Evolutionary conservation across 176 grass and related monocot species (phyloP), one percentile per base, ranked within the genome.

Genomic region (Neostapfia colusana): DNA sequence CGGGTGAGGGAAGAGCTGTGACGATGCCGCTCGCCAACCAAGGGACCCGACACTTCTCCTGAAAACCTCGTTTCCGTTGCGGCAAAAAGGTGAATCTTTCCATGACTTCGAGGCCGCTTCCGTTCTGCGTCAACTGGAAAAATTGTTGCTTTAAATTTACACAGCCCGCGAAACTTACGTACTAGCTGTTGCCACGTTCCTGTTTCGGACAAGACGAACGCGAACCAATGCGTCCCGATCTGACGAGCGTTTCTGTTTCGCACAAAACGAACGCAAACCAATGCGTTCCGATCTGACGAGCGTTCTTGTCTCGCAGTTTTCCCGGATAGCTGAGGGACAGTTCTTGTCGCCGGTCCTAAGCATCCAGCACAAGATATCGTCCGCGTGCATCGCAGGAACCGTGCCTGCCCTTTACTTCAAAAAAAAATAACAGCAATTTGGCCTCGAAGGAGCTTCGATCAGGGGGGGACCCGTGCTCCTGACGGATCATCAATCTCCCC

Each of bases 1-100:
- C 23, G 8, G 24, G 56, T 11, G 9, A 10, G 2, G 24, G 59
- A 5, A 16, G 13, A 35, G 60, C 15, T 6, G 17, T 27, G 15
- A 38, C 35, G 69, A 10, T 28, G 70, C 57, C 35, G 18, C 45
- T 71, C 66, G 61, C 74, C 81, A 21, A 62, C 73, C 65, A 5
- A 38, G 15, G 18, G 2, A 41, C 44, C 5, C 13, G 6, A n/a
- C n/a, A n/a, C n/a, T n/a, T n/a, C 37, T 20, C 4, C 64, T 20
- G 2, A 26, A 60, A 60, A 13, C 1, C 10, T 2, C 13, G 11
- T 28, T 60, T 10, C 25, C 25, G 57, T 60, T 60, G 25, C 10
- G 1, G 4, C 25, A 3, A 15, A 6, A 60, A 27, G 2, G 24
- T 60, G 25, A 25, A 60, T 27, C 57, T 60, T 28, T 57, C 21